phyloP scores from a whole-genome alignment of 2,329 filamentous ascomycete genomes.

The Nemania sp. region DNA sequence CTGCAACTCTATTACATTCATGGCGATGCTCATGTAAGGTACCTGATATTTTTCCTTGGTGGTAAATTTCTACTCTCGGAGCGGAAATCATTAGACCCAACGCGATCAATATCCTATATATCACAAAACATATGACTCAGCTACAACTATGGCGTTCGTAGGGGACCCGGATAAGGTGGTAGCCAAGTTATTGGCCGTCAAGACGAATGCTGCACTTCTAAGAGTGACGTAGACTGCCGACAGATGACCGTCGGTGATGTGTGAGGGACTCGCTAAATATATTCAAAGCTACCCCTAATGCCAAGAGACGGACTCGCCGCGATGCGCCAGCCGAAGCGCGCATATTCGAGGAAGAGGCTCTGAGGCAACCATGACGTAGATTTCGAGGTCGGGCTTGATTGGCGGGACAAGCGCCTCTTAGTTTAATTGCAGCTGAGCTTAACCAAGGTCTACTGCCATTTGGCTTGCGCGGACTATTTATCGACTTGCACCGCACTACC shows the following conservation, averaged over 20 bases:
- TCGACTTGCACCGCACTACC: slow-evolving; percentile 3
- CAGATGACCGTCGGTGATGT: slow-evolving; percentile 47
- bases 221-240: slow-evolving; percentile 39
- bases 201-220: background rate
- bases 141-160: background rate
- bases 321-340: slow-evolving; percentile 6
- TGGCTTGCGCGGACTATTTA: slow-evolving; percentile 1
- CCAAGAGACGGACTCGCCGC: slow-evolving; percentile 35
- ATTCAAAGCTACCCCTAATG: slow-evolving; percentile 35
- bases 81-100: too few species aligned
- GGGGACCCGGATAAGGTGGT: background rate
- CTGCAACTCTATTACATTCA: too few species aligned
- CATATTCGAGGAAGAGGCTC: background rate
- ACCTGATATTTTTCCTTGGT: too few species aligned
- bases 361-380: slow-evolving; percentile 9
- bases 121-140: too few species aligned
- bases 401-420: slow-evolving; percentile 4
- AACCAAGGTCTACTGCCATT: background rate
- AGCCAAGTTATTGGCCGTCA: background rate
- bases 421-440: slow-evolving; percentile 32
- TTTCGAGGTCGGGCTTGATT: slow-evolving; percentile 15
- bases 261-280: slow-evolving; percentile 44
- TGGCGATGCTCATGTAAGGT: too few species aligned
- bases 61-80: too few species aligned
- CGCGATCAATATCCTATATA: too few species aligned